Percentiles rank a stretch among this genome's conserved stretches.
phyloP scores from a whole-genome alignment of 768 basidiomycete species.

The Coprinopsis strossmayeri region DNA sequence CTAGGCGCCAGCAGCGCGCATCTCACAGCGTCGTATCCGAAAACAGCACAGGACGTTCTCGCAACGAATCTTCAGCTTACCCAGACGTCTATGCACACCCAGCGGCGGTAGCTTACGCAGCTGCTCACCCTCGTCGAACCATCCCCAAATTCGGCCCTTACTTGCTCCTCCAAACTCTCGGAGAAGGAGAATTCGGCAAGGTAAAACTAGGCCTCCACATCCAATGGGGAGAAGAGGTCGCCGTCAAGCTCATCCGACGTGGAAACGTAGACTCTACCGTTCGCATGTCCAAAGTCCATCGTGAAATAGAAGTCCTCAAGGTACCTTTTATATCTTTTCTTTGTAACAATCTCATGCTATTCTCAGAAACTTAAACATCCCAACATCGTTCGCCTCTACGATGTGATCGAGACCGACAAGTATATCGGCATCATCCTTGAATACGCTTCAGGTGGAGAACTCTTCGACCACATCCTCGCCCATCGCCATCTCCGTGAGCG shows the following conservation, averaged over 20 bases:
- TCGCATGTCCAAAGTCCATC: slow-evolving; percentile 90
- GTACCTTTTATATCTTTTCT: too few species aligned
- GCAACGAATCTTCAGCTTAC: slow-evolving; percentile 36
- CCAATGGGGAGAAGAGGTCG: slow-evolving; percentile 96
- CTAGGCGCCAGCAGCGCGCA: slow-evolving; percentile 56
- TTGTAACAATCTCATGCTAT: too few species aligned
- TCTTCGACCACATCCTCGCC: slow-evolving; percentile 98
- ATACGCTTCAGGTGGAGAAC: slow-evolving; percentile 96
- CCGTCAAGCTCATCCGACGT: slow-evolving; percentile 92
- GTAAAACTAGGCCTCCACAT: slow-evolving; percentile 95
- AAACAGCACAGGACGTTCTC: slow-evolving; percentile 17
- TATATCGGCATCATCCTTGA: slow-evolving; percentile 99
- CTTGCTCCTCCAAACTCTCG: slow-evolving; percentile 89
- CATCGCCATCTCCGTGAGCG: slow-evolving; percentile 93
- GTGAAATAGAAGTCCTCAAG: slow-evolving; percentile 95
- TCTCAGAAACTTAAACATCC: slow-evolving; percentile 87
- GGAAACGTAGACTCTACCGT: slow-evolving; percentile 85
- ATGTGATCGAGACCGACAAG: slow-evolving; percentile 99
- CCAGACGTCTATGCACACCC: slow-evolving; percentile 82
- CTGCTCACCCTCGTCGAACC: slow-evolving; percentile 76
- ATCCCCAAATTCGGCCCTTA: slow-evolving; percentile 96
- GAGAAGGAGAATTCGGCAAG: slow-evolving; percentile 98
- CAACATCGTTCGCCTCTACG: slow-evolving; percentile 96
- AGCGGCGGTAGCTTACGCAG: slow-evolving; percentile 75
- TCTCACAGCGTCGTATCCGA: slow-evolving; percentile 63